phyloP scores from a whole-genome alignment of 2,329 filamentous ascomycete genomes.

The Pseudocercospora cruenta region DNA sequence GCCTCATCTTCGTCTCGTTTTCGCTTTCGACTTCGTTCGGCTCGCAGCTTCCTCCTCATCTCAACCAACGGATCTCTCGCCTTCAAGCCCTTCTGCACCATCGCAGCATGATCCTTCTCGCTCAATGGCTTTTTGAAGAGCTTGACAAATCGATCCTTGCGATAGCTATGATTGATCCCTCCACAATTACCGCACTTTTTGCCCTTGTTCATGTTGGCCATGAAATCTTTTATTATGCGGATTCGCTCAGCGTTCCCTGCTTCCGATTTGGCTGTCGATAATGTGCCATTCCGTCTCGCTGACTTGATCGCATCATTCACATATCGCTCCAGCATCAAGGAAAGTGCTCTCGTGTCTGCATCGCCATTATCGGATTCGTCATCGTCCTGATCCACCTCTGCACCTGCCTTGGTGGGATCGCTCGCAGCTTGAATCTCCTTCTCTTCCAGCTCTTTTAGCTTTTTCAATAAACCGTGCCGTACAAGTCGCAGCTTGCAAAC shows the following conservation, averaged over 20 bases:
- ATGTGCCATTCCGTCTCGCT: slow-evolving; percentile 54
- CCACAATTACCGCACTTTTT: slow-evolving; percentile 71
- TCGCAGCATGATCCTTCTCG: slow-evolving; percentile 74
- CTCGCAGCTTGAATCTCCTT: slow-evolving; percentile 36
- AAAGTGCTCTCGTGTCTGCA: slow-evolving; percentile 59
- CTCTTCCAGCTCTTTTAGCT: slow-evolving; percentile 59
- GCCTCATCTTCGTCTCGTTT: slow-evolving; percentile 66
- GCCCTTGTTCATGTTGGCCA: slow-evolving; percentile 69
- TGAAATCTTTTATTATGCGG: slow-evolving; percentile 77
- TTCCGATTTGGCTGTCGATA: slow-evolving; percentile 73
- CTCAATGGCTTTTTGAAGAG: slow-evolving; percentile 84
- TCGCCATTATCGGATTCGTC: slow-evolving; percentile 66
- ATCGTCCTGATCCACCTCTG: slow-evolving; percentile 5
- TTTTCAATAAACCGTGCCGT: slow-evolving; percentile 77
- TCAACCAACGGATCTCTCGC: slow-evolving; percentile 71
- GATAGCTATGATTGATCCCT: slow-evolving; percentile 77
- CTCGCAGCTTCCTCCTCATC: slow-evolving; percentile 50
- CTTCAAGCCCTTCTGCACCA: slow-evolving; percentile 71
- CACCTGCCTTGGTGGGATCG: slow-evolving; percentile 15
- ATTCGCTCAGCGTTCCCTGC: slow-evolving; percentile 77
- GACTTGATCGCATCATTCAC: slow-evolving; percentile 72
- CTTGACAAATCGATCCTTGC: slow-evolving; percentile 89
- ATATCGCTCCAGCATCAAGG: slow-evolving; percentile 65
- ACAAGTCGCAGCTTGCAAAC: slow-evolving; percentile 83
- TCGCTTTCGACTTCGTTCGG: slow-evolving; percentile 45